A percentile compares a stretch with the other conserved stretches of the same genome.
phyloP scores from a whole-genome alignment of 352 stramenopile genomes.

The Globisporangium cylindrosporum region DNA sequence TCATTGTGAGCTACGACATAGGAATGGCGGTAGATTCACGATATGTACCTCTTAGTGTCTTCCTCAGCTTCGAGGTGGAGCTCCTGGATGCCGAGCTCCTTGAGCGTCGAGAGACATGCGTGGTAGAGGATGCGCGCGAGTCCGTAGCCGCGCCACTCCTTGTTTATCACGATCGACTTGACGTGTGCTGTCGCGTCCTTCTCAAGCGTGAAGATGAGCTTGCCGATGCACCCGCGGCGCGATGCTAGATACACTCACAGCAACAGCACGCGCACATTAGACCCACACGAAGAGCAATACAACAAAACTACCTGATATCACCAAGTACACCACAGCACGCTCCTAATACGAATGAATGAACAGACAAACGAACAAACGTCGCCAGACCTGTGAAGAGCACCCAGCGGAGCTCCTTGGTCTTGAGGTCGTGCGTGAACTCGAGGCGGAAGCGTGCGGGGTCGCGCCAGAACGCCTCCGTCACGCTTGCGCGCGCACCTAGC shows the following conservation, averaged over 20 bases:
- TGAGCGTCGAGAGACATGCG: conserved; percentile 63
- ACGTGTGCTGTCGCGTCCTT: conserved; percentile 53
- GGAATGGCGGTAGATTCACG: neutral
- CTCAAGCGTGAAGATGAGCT: conserved; percentile 81
- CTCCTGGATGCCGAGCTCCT: conserved; percentile 46
- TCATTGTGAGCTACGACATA: no score
- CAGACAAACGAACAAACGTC: neutral
- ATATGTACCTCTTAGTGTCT: conserved; percentile 41
- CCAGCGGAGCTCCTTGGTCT: conserved; percentile 77
- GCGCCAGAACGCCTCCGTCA: conserved; percentile 44
- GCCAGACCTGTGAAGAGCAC: conserved; percentile 64
- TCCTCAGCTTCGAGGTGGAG: conserved; percentile 68
- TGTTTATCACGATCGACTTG: conserved; percentile 74
- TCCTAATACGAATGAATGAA: neutral
- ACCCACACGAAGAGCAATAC: neutral
- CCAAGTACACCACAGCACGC: neutral
- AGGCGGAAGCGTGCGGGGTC: conserved; percentile 58
- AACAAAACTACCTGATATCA: neutral
- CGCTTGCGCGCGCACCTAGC: conserved; percentile 29
- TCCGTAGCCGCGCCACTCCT: conserved; percentile 62
- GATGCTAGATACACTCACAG: conserved; percentile 21
- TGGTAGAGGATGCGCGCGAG: conserved; percentile 78
- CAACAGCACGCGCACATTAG: neutral
- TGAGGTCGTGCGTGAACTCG: conserved; percentile 63
- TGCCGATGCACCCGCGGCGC: conserved; percentile 63